These are phyloP conservation scores for Spathaspora hagerdaliae DNA, from an alignment of 805 yeast genomes.

Conservation along the genomic window DNA sequence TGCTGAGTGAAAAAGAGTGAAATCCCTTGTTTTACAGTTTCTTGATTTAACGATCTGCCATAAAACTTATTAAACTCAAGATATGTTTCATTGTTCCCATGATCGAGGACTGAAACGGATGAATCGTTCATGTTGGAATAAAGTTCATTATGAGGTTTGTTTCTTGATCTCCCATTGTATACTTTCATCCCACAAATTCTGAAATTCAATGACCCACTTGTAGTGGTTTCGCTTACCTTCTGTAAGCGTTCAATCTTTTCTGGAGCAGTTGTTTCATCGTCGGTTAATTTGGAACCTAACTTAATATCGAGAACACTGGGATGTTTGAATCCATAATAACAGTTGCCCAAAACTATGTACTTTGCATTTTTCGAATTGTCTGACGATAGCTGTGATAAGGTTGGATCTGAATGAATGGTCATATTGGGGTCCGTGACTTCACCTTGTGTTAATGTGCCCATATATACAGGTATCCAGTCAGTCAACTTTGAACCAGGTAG, in stretches of 20 bases:
- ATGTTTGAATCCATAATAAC: conserved; percentile 51
- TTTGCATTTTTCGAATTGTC: neutral
- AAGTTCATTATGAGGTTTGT: conserved; percentile 8
- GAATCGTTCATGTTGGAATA: conserved; percentile 14
- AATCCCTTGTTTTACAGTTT: conserved; percentile 44
- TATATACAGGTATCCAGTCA: conserved; percentile 61
- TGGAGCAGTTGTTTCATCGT: conserved; percentile 44
- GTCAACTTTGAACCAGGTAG: conserved; percentile 29
- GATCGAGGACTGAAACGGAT: conserved; percentile 11
- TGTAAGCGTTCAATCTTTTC: conserved; percentile 63
- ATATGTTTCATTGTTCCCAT: conserved; percentile 24
- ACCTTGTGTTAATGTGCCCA: conserved; percentile 57
- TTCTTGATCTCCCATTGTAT: conserved; percentile 15
- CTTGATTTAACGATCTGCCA: conserved; percentile 57
- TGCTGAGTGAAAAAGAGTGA: conserved; percentile 41
- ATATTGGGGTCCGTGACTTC: conserved; percentile 6
- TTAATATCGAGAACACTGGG: conserved; percentile 85
- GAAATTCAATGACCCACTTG: conserved; percentile 72
- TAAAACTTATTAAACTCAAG: conserved; percentile 58
- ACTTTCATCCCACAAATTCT: conserved; percentile 89
- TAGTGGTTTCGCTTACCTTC: conserved; percentile 65
- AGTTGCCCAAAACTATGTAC: conserved; percentile 69
- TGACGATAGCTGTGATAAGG: conserved; percentile 10
- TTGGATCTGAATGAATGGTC: neutral
- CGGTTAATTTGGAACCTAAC: conserved; percentile 70